A percentile compares a stretch with the other conserved stretches of the same genome.
These are phyloP conservation scores for Diaporthe sp. DNA, from an alignment of 2,329 filamentous ascomycete species.

Conservation along the genomic window DNA sequence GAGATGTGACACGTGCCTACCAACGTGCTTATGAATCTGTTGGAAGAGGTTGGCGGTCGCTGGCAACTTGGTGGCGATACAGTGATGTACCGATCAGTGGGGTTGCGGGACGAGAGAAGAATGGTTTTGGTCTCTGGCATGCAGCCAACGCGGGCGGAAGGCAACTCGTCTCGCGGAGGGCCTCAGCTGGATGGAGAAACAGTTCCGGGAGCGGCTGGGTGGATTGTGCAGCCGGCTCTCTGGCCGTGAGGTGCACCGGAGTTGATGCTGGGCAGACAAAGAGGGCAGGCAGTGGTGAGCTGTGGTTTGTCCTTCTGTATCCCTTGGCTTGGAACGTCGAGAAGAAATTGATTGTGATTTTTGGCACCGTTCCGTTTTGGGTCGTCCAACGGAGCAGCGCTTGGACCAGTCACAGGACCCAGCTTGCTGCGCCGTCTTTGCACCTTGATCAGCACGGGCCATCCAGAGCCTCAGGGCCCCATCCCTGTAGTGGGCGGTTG, in stretches of 20 bases:
- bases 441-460: conserved; percentile 20
- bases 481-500: conserved; percentile 2
- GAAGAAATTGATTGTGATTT: conserved; percentile 32
- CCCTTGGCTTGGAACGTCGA: conserved; percentile 6
- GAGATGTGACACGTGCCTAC: conserved; percentile 34
- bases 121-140: not conserved
- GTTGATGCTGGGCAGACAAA: conserved; percentile 6
- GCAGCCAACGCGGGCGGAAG: not conserved
- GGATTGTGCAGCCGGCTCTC: conserved; percentile 9
- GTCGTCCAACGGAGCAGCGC: conserved; percentile 14
- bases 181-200: conserved; percentile 11
- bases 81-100: conserved; percentile 3
- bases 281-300: conserved; percentile 13
- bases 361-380: conserved; percentile 23
- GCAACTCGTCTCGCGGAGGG: not conserved
- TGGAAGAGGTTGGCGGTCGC: not conserved
- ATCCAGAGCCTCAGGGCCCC: not conserved
- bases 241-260: conserved; percentile 4
- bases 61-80: conserved; percentile 23
- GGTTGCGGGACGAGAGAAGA: not conserved
- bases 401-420: conserved; percentile 27
- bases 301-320: conserved; percentile 13
- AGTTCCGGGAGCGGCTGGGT: not conserved
- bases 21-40: conserved; percentile 28
- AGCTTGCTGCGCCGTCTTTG: not conserved